Percentiles rank a stretch among this genome's conserved stretches.
These are phyloP conservation scores for Larix sibirica DNA, from an alignment of 83 land plant genomes.

Conservation along the genomic window DNA sequence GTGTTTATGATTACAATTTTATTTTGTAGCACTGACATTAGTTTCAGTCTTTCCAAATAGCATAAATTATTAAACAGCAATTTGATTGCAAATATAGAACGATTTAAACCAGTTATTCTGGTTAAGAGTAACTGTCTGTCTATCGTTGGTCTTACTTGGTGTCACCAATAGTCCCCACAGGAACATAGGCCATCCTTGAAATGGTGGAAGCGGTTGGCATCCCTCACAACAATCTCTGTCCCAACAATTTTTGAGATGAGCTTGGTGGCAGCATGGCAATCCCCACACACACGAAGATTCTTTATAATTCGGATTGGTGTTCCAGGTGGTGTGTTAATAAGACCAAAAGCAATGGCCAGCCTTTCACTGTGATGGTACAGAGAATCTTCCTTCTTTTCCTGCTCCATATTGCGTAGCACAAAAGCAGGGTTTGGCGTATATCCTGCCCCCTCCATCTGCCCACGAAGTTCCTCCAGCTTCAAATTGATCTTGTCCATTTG, in stretches of 20 bases:
- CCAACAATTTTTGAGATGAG: not conserved
- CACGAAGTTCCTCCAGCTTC: slow-evolving; percentile 8
- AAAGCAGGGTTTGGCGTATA: slow-evolving; percentile 20
- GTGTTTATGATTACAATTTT: no score
- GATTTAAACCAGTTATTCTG: no score
- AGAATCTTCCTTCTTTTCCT: not conserved
- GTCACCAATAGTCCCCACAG: not conserved
- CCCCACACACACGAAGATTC: not conserved
- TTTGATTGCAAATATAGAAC: no score
- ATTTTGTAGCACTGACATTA: no score
- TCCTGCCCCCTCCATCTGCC: slow-evolving; percentile 23
- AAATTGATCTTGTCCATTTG: slow-evolving; percentile 3
- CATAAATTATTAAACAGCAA: no score
- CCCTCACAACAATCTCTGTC: not conserved
- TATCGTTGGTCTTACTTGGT: no score
- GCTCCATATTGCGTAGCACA: not conserved
- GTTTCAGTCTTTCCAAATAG: no score
- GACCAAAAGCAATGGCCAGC: slow-evolving; percentile 8
- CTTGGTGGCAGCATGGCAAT: not conserved
- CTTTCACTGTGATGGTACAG: not conserved
- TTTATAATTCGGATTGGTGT: not conserved
- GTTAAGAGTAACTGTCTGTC: no score
- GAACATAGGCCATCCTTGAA: not conserved
- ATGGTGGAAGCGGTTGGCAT: not conserved
- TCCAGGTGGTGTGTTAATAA: not conserved